These are phyloP conservation scores for Xylaria sp. DNA, from an alignment of 2,329 filamentous ascomycete genomes.

Conservation along the genomic window DNA sequence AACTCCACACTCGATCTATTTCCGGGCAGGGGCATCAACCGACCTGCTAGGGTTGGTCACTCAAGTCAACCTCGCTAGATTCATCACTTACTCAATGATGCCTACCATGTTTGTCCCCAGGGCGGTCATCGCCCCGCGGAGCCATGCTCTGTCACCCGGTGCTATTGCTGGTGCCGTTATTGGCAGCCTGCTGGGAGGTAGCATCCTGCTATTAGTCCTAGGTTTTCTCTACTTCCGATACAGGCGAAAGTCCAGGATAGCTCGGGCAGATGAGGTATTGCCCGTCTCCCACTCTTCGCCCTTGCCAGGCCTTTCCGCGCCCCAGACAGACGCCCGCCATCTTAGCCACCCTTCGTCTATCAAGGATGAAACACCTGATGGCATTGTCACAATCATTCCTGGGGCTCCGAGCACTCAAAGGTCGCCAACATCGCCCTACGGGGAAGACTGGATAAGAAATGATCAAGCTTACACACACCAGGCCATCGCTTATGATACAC, in stretches of 20 bases:
- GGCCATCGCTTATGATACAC: conserved; percentile 36
- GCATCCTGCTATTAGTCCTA: conserved; percentile 46
- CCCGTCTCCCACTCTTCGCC: conserved; percentile 40
- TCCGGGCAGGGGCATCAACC: conserved; percentile 15
- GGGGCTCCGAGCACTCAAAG: conserved; percentile 28
- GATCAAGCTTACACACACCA: conserved; percentile 37
- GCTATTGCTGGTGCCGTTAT: conserved; percentile 50
- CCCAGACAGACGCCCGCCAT: conserved; percentile 30
- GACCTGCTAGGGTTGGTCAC: conserved; percentile 6
- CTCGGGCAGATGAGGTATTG: conserved; percentile 41
- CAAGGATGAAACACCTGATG: conserved; percentile 40
- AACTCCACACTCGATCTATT: conserved; percentile 10
- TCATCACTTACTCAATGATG: conserved; percentile 16
- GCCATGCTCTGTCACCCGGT: conserved; percentile 44
- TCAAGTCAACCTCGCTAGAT: conserved; percentile 13
- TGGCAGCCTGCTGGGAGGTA: conserved; percentile 48
- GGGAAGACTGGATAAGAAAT: conserved; percentile 39
- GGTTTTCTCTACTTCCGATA: conserved; percentile 51
- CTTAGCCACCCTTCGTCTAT: conserved; percentile 33
- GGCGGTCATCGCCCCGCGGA: conserved; percentile 43
- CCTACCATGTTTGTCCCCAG: conserved; percentile 36
- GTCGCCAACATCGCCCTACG: conserved; percentile 37
- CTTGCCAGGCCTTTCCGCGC: conserved; percentile 36
- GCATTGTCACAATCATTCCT: conserved; percentile 32
- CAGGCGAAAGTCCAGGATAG: conserved; percentile 43